A percentile compares a stretch with the other conserved stretches of the same genome.
These are phyloP conservation scores for Primulina huaijiensis DNA, from an alignment of 257 asterid species.

Conservation along the genomic window DNA sequence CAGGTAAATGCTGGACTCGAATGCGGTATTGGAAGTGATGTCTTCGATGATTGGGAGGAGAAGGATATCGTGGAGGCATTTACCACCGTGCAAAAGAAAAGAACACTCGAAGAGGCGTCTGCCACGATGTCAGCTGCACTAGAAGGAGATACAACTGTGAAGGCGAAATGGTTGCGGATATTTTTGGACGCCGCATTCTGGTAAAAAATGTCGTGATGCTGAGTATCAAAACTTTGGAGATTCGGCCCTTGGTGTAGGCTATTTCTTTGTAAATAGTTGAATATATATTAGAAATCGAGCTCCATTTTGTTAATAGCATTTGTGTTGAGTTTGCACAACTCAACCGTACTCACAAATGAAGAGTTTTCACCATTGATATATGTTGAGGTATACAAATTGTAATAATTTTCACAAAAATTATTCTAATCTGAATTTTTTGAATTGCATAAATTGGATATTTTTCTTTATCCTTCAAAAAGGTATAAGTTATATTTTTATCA, in stretches of 20 bases:
- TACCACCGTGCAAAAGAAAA: constrained; percentile 68
- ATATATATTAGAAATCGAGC: constrained; percentile 47
- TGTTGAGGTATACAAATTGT: neutral
- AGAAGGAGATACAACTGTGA: constrained; percentile 42
- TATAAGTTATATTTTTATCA: too few relatives aligned
- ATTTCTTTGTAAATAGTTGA: constrained; percentile 67
- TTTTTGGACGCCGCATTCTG: constrained; percentile 20
- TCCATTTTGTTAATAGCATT: constrained; percentile 66
- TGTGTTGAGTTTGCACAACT: constrained; percentile 31
- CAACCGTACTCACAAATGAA: constrained; percentile 26
- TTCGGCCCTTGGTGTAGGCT: constrained; percentile 30
- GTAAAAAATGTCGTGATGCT: constrained; percentile 22
- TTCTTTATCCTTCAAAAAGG: too few relatives aligned
- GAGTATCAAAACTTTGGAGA: constrained; percentile 7
- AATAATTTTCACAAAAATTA: too few relatives aligned
- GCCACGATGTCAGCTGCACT: constrained; percentile 88
- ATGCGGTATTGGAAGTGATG: constrained; percentile 84
- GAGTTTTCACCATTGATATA: constrained; percentile 11
- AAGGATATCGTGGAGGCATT: constrained; percentile 84
- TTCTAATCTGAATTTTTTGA: too few relatives aligned
- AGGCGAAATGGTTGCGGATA: constrained; percentile 18
- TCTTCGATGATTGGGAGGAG: constrained; percentile 70
- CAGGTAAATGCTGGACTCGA: constrained; percentile 95
- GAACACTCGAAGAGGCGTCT: constrained; percentile 98
- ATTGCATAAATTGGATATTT: too few relatives aligned